Base-by-base conservation (phyloP, 805 yeast genomes). In the Jamesozyma lodderae region DNA sequence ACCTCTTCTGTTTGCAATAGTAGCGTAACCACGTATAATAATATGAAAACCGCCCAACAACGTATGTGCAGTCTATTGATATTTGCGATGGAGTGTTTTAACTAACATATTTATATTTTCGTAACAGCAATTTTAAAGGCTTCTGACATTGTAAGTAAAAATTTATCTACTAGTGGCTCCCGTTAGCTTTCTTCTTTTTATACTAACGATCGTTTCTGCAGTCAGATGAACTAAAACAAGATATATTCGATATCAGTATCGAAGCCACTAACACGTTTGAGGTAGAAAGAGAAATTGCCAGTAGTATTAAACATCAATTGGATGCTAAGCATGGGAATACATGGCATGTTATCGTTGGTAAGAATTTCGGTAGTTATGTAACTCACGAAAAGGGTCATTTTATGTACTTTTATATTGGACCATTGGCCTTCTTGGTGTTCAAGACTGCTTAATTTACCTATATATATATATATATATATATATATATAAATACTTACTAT, bases 291-390 rank as follows among this genome's bases (percentile, higher is more conserved):
- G 90, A 81, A 38, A 64, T 81, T 26, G 88, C 92, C 13, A 69
- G 77, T 0, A 65, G 61, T 38, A 59, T 81, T 43, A 83, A 82
- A 63, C 78, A 79, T 48, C 67, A 68, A 35, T 58, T 81, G 58
- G 92, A 82, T 54, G 68, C 70, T 33, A 58, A 67, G 33, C 73
- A 68, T 42, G 90, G 88, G 0, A 71, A 77, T 21, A 74, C 84
- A 28, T 83, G 92, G 94, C 90, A 83, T 55, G 84, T 80, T 2
- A 70, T 83, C 35, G 87, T 81, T 37, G 94, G 92, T 9, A 79
- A 75, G 57, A 78, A 77, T 49, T 83, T 82, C 59, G 90, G 92
- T 3, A 73, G 81, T 35, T 81, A 78, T 54, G 86, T 83, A 15
- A 79, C 88, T 10, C 92, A 83, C 53, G 84, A 81, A 58, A 75